phyloP scores from a whole-genome alignment of 176 grass and related monocot genomes.

The Dactylis glomerata region DNA sequence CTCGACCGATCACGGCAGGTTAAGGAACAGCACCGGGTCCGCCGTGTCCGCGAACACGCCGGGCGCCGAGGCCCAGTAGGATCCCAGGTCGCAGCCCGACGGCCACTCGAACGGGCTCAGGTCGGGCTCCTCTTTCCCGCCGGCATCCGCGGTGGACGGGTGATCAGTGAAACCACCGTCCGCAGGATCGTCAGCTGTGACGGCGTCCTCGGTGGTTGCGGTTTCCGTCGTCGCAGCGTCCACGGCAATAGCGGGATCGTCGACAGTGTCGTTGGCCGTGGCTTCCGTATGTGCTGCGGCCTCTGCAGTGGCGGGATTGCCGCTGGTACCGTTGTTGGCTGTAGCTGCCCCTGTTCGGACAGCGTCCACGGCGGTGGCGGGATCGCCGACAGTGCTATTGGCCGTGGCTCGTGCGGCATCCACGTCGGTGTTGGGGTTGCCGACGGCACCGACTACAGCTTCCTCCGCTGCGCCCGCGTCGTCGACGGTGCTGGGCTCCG shows the following conservation, averaged over 20 bases:
- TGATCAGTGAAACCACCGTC: background rate
- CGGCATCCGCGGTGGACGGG: background rate
- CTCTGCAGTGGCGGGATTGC: background rate
- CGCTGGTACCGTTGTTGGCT: background rate
- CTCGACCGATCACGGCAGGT: conserved; percentile 31
- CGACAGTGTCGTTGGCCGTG: background rate
- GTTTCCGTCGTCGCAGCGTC: background rate
- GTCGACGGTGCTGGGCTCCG: background rate
- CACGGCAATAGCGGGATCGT: too few relatives aligned
- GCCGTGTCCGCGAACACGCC: conserved; percentile 39
- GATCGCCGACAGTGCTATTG: background rate
- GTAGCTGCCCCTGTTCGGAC: background rate
- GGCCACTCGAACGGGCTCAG: conserved; percentile 50
- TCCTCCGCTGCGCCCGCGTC: background rate
- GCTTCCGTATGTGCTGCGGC: background rate
- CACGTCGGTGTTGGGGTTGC: background rate
- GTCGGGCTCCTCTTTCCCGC: conserved; percentile 16
- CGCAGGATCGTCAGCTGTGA: too few relatives aligned
- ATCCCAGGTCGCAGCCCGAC: conserved; percentile 44
- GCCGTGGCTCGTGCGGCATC: background rate
- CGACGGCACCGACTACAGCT: background rate
- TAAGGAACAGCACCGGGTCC: conserved; percentile 41
- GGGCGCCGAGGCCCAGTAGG: conserved; percentile 33
- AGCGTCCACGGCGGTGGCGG: background rate
- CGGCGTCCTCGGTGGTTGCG: too few relatives aligned